Conservation (phyloP, 768 basidiomycete genomes). For the Stropharia rugosoannulata region DNA sequence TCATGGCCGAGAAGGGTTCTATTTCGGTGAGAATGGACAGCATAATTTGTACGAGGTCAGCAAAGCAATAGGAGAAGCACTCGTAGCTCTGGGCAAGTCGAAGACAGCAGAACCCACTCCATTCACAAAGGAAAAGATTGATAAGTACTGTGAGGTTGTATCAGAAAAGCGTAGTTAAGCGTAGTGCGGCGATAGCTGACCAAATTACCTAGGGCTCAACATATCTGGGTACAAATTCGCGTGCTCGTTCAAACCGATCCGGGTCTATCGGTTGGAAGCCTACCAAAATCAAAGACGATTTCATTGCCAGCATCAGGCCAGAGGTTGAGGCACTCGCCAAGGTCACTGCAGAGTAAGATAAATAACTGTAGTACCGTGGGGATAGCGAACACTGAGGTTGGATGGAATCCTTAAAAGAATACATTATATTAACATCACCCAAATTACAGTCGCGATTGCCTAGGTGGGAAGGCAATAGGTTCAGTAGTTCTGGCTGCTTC, state of each 20-base stretch:
- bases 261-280: constrained; percentile 27
- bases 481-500: constrained; percentile 54
- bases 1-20: constrained; percentile 54
- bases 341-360: not conserved
- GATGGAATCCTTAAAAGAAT: not conserved
- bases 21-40: constrained; percentile 55
- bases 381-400: too few species aligned
- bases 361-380: too few species aligned
- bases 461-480: constrained; percentile 37
- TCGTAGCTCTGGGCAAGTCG: constrained; percentile 38
- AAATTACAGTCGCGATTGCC: constrained; percentile 37
- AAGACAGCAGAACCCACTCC: constrained; percentile 38
- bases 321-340: constrained; percentile 16
- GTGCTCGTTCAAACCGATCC: constrained; percentile 20
- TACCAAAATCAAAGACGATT: constrained; percentile 19
- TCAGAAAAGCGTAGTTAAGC: not conserved
- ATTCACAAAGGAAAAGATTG: constrained; percentile 45
- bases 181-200: too few species aligned
- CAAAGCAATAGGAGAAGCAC: constrained; percentile 34
- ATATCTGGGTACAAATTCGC: constrained; percentile 21
- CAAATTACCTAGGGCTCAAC: not conserved
- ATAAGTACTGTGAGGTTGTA: constrained; percentile 35
- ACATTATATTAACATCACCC: constrained; percentile 5
- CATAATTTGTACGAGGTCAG: constrained; percentile 41
- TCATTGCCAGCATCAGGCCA: constrained; percentile 21